Evolutionary conservation across 108 stramenopile species (phyloP).

Genomic region (Nannochloropsis oceanica): DNA sequence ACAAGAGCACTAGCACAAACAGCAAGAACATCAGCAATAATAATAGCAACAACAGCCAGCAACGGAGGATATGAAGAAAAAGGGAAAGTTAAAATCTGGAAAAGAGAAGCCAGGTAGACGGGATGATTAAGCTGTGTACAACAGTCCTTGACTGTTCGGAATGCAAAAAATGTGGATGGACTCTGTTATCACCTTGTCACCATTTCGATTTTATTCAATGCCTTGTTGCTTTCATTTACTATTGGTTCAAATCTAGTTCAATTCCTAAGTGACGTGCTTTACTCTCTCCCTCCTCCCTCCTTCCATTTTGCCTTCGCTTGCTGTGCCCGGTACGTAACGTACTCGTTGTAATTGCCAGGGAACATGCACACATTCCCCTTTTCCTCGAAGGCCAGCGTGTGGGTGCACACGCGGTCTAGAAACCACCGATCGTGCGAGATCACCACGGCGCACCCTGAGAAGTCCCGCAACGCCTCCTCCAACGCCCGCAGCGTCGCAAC

Average conservation of each 20-base stretch:
- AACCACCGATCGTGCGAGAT: conserved; percentile 87
- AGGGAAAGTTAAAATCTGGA: not conserved
- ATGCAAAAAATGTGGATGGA: too few species aligned
- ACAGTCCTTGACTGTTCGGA: too few species aligned
- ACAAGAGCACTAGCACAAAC: not conserved
- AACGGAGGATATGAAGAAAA: not conserved
- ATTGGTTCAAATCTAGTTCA: too few species aligned
- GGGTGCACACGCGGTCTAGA: conserved; percentile 77
- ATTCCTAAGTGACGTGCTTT: too few species aligned
- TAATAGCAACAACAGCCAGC: too few species aligned
- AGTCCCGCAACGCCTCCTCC: conserved; percentile 82
- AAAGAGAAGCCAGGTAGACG: not conserved
- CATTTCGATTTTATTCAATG: too few species aligned
- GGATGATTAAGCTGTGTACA: too few species aligned
- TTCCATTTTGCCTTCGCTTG: not conserved
- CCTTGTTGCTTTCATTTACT: too few species aligned
- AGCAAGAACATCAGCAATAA: too few species aligned
- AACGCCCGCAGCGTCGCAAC: conserved; percentile 68
- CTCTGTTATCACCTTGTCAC: too few species aligned
- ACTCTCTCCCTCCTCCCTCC: not conserved
- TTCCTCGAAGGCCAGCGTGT: conserved; percentile 77
- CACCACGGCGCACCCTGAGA: conserved; percentile 79
- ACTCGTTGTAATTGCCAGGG: conserved; percentile 20
- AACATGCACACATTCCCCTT: conserved; percentile 34
- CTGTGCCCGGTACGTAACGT: not conserved